Evolutionary conservation across 441 rosid species (phyloP).

Genomic region (Aleurites moluccanus): DNA sequence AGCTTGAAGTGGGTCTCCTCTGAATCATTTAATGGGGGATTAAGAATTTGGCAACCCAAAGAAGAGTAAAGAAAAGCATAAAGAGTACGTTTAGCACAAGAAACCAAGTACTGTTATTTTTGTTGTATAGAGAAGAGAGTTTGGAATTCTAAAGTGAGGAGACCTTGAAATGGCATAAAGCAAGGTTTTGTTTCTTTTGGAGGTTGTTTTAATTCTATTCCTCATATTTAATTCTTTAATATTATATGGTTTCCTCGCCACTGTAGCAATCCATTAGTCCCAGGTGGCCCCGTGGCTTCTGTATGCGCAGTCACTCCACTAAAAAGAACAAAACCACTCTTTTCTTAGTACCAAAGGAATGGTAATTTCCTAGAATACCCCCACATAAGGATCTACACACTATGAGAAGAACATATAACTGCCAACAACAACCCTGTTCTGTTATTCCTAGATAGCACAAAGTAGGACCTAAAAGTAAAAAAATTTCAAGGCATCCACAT

Average conservation of each 20-base stretch:
- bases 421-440: conserved; percentile 22
- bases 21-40: conserved; percentile 43
- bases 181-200: conserved; percentile 60
- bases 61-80: conserved; percentile 40
- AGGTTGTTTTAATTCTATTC: conserved; percentile 33
- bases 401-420: conserved; percentile 12
- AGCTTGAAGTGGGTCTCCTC: conserved; percentile 10
- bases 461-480: conserved; percentile 17
- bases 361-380: conserved; percentile 39
- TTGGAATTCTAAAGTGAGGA: conserved; percentile 61
- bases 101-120: conserved; percentile 46
- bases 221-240: conserved; percentile 35
- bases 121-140: conserved; percentile 64
- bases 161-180: conserved; percentile 65
- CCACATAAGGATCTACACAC: conserved; percentile 12
- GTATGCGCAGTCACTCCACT: conserved; percentile 42
- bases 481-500: conserved; percentile 19
- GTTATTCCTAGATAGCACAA: conserved; percentile 11
- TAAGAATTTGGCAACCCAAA: conserved; percentile 40
- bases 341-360: conserved; percentile 83
- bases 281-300: conserved; percentile 44
- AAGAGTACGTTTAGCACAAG: conserved; percentile 55
- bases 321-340: conserved; percentile 40
- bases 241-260: conserved; percentile 34
- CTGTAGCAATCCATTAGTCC: conserved; percentile 48